A percentile compares a stretch with the other conserved stretches of the same genome.
phyloP scores from a whole-genome alignment of 2,329 filamentous ascomycete species.

The Colletotrichum tropicicola region DNA sequence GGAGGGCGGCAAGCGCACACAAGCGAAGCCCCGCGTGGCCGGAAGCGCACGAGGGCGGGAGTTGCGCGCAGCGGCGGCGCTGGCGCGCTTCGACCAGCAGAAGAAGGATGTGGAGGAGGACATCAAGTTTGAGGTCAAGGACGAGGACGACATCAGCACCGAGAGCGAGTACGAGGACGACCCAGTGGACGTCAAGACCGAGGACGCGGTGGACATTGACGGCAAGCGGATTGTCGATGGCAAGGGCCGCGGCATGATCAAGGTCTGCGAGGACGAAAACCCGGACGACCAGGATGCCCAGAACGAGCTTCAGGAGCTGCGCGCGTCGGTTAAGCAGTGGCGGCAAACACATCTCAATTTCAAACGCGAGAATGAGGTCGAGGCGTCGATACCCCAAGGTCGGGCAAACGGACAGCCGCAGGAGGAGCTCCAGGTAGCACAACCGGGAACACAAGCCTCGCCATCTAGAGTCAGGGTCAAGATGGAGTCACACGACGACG shows the following conservation, averaged over 20 bases:
- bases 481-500: background rate
- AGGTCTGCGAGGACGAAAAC: constrained; percentile 77
- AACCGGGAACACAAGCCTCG: background rate
- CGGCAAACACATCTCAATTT: constrained; percentile 24
- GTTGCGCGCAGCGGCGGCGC: constrained; percentile 77
- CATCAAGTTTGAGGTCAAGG: constrained; percentile 39
- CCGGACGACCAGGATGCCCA: constrained; percentile 63
- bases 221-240: constrained; percentile 72
- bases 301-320: constrained; percentile 75
- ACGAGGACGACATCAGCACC: constrained; percentile 44
- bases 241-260: constrained; percentile 74
- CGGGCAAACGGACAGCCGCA: background rate
- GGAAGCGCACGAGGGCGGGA: constrained; percentile 79
- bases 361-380: constrained; percentile 9
- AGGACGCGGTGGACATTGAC: constrained; percentile 70
- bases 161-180: constrained; percentile 58
- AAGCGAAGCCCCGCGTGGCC: constrained; percentile 77
- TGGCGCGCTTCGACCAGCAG: constrained; percentile 74
- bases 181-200: constrained; percentile 48
- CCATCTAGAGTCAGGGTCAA: constrained; percentile 2
- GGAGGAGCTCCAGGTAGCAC: background rate
- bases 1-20: constrained; percentile 70
- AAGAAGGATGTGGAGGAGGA: constrained; percentile 58
- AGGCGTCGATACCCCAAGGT: background rate
- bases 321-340: constrained; percentile 45